Conservation (phyloP, 2,329 filamentous ascomycete genomes). For the Balansia obtecta region DNA sequence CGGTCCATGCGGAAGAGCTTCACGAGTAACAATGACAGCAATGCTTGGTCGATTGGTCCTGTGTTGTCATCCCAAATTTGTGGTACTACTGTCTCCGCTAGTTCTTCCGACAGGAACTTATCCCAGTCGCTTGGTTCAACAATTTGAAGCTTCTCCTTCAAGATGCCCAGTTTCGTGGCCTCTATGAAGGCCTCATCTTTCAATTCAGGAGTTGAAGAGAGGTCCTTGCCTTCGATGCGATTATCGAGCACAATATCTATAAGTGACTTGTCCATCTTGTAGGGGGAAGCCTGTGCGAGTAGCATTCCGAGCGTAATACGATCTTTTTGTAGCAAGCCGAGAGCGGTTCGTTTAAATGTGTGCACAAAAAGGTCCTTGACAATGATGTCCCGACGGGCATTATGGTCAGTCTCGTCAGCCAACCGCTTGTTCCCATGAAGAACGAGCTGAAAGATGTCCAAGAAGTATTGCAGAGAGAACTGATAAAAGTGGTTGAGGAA, state of each 20-base stretch:
- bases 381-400: slow-evolving; percentile 75
- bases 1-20: slow-evolving; percentile 93
- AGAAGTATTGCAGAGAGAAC: slow-evolving; percentile 96
- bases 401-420: slow-evolving; percentile 58
- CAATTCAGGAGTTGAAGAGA: slow-evolving; percentile 54
- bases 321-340: slow-evolving; percentile 87
- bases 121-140: slow-evolving; percentile 59
- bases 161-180: slow-evolving; percentile 54
- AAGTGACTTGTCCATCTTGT: slow-evolving; percentile 82
- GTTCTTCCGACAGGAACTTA: slow-evolving; percentile 70
- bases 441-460: slow-evolving; percentile 93
- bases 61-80: slow-evolving; percentile 54
- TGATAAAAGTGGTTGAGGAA: slow-evolving; percentile 99
- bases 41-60: slow-evolving; percentile 58
- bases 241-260: slow-evolving; percentile 80
- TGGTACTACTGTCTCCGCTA: slow-evolving; percentile 76
- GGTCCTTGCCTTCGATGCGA: slow-evolving; percentile 60
- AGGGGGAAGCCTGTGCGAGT: slow-evolving; percentile 89
- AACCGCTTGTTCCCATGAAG: slow-evolving; percentile 69
- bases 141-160: slow-evolving; percentile 60
- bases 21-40: slow-evolving; percentile 76
- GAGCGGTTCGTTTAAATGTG: slow-evolving; percentile 84
- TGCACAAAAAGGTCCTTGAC: slow-evolving; percentile 84
- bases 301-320: slow-evolving; percentile 90
- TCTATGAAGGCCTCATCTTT: slow-evolving; percentile 57